These are phyloP conservation scores for Fusarium praegraminearum DNA, from an alignment of 2,329 filamentous ascomycete genomes.

Conservation along the genomic window DNA sequence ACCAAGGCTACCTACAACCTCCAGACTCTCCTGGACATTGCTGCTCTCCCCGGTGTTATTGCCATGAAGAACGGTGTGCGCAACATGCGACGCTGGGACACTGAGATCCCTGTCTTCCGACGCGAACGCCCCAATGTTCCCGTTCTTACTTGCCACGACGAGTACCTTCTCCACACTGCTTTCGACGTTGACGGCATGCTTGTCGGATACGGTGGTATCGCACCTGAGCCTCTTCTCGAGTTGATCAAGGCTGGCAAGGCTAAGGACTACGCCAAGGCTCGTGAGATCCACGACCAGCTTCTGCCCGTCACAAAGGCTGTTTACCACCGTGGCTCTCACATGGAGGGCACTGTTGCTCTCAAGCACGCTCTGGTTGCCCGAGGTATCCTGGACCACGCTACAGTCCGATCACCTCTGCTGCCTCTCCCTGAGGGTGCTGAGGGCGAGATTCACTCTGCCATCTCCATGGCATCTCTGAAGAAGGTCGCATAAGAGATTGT, in stretches of 20 bases:
- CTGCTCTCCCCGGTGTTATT: conserved; percentile 64
- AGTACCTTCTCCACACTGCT: conserved; percentile 64
- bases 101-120: conserved; percentile 65
- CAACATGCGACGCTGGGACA: conserved; percentile 69
- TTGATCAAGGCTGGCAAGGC: conserved; percentile 64
- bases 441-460: conserved; percentile 18
- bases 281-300: conserved; percentile 63
- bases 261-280: conserved; percentile 61
- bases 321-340: conserved; percentile 66
- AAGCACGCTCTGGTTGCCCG: conserved; percentile 65
- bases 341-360: conserved; percentile 65
- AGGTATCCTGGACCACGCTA: conserved; percentile 62
- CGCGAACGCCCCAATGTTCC: conserved; percentile 61
- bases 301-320: conserved; percentile 65
- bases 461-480: conserved; percentile 17
- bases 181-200: conserved; percentile 67
- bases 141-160: conserved; percentile 64
- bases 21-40: conserved; percentile 65
- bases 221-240: conserved; percentile 62
- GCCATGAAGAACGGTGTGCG: conserved; percentile 69
- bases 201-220: conserved; percentile 66
- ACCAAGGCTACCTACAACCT: conserved; percentile 65
- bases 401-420: conserved; percentile 60
- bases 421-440: conserved; percentile 39
- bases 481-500: background rate